Base-by-base conservation (phyloP, 139 green algal species). In the Auxenochlorella pyrenoidosa region DNA sequence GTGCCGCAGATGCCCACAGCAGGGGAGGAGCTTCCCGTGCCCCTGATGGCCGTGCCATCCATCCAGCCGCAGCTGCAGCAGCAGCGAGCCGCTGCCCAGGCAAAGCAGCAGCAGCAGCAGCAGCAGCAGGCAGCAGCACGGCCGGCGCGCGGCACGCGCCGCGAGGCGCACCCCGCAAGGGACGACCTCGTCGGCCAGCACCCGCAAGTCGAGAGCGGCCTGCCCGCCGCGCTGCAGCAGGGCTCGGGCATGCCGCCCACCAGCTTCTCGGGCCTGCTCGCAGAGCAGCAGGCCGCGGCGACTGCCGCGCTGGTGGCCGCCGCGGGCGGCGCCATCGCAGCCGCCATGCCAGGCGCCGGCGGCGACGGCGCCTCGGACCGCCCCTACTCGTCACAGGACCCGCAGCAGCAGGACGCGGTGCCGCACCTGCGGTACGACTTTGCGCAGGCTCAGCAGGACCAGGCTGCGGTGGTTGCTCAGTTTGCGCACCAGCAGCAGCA, bases 341-440 rank as follows among this genome's bases (percentile, higher is more conserved):
- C 30, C 78, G 34, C 15, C 21, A 4, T 54, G 21, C 54, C 21
- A 0, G 78, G 78, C n/a, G 54, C n/a, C 13, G 18, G 4, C 22
- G 80, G 40, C 38, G 30, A 15, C 28, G 80, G 80, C 40, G 10
- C 60, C 63, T 77, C 63, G 40, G n/a, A 75, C 36, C 66, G 40
- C 40, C 44, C 44, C 19, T 36, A 47, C 41, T 85, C 80, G 5
- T 36, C 75, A 18, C 59, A 59, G 36, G 43, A 63, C 30, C 51
- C 32, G 40, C 19, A 60, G 63, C 63, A 60, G 40, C 63, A 76
- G 60, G 13, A 60, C 30, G 41, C 40, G 2, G 2, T 70, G 40
- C 80, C 80, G 32, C 63, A 85, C 60, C 60, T 85, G 40, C 80
- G 40, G 13, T 85, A 85, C 80, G 80, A 85, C 30, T 85, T 85